A percentile compares a stretch with the other conserved stretches of the same genome.
phyloP scores from a whole-genome alignment of 495 filamentous ascomycete species.

The Barbatosphaeria neglecta region DNA sequence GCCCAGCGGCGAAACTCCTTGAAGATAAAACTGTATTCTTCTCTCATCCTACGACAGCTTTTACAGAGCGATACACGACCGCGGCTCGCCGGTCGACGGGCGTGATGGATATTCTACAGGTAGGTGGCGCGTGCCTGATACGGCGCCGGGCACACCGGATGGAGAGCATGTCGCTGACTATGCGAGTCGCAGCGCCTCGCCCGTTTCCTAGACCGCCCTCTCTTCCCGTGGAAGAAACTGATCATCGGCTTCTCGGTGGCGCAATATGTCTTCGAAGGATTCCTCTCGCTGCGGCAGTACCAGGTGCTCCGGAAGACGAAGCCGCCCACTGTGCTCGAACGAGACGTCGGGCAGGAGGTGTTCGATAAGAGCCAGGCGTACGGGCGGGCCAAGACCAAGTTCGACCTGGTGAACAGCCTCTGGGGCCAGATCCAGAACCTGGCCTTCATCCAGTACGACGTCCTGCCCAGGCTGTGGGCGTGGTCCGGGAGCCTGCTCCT shows the following conservation, averaged over 20 bases:
- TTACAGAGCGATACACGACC: no score
- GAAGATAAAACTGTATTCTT: no score
- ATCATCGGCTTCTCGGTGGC: slow-evolving; percentile 85
- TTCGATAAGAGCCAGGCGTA: slow-evolving; percentile 97
- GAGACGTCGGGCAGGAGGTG: slow-evolving; percentile 77
- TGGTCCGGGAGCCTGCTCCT: slow-evolving; percentile 63
- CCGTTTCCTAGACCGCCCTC: slow-evolving; percentile 73
- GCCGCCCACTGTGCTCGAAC: slow-evolving; percentile 70
- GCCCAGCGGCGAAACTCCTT: no score
- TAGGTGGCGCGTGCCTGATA: no score
- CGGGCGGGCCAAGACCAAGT: slow-evolving; percentile 88
- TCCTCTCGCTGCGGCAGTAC: slow-evolving; percentile 80
- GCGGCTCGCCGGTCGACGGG: neutral
- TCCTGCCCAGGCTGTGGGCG: slow-evolving; percentile 82
- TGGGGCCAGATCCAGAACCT: slow-evolving; percentile 80
- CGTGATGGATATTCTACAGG: neutral
- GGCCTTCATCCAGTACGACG: slow-evolving; percentile 76
- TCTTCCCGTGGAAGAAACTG: slow-evolving; percentile 94
- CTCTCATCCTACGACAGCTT: no score
- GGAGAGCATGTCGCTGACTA: no score
- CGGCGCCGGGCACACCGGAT: no score
- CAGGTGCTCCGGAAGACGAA: slow-evolving; percentile 65
- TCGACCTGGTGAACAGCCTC: slow-evolving; percentile 63
- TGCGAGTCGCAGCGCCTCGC: slow-evolving; percentile 60
- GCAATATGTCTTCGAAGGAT: slow-evolving; percentile 78